Evolutionary conservation across 306 rosid species (phyloP), one percentile per base, ranked within the genome.

Genomic region (Mimosa pudica): DNA sequence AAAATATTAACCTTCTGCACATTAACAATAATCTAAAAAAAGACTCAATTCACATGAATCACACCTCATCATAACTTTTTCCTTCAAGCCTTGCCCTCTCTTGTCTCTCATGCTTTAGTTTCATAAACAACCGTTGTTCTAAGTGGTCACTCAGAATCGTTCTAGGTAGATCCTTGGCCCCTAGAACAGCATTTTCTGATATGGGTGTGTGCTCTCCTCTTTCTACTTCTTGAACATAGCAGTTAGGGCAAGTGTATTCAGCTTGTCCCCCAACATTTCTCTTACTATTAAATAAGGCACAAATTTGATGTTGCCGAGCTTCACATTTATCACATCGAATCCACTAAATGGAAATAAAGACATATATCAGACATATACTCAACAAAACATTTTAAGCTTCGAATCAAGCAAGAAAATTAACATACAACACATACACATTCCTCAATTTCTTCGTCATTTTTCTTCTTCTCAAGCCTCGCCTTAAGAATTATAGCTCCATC

Each of bases 291-390:
- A 95, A 95, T 78, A 96, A 82, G 80, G 97, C 98, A 86, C 99
- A 96, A 73, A 96, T 91, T 86, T 96, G 99, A 84, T 96, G 99
- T 65, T 96, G 99, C 98, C 99, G 93, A 52, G 98, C 99, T 88
- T 96, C 98, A 73, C 99, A 96, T 85, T 93, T 96, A 86, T 96
- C 99, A 87, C 99, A 96, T 88, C 91, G 99, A 84, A 96, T 98
- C 98, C 98, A 96, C 99, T 95, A 89, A 83, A 87, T 49, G 72
- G 16, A 47, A 75, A 71, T 35, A 24, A 38, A 87, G 35, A 62
- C 63, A 57, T 54, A 52, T n/a, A 3, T 57, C 63, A 57, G 20
- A 57, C 3, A 52, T 52, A 18, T 18, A 42, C 36, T 54, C 73
- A 73, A 78, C 70, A 51, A 76, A 83, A 78, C 70, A 87, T 75